A percentile compares a stretch with the other conserved stretches of the same genome.
Evolutionary conservation across 169 alveolate species (phyloP).

Genomic region (Plasmodium fragile): DNA sequence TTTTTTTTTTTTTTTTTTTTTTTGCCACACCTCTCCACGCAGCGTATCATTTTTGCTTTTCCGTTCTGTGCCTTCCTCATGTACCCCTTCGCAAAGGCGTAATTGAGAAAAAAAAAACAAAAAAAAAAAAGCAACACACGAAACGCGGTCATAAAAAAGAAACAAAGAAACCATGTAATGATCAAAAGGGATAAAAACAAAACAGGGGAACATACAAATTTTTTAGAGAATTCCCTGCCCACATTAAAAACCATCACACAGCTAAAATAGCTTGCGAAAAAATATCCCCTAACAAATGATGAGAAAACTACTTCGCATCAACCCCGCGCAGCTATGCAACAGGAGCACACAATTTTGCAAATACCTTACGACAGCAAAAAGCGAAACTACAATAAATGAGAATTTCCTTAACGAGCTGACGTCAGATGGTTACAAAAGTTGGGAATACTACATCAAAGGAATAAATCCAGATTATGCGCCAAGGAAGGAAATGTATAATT

Average conservation of each 20-base stretch:
- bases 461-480: slow-evolving; percentile 89
- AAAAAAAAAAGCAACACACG: background rate
- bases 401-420: slow-evolving; percentile 63
- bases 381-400: slow-evolving; percentile 6
- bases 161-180: background rate
- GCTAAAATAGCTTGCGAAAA: background rate
- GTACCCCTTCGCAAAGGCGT: background rate
- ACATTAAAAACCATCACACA: background rate
- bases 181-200: background rate
- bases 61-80: background rate
- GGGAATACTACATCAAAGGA: slow-evolving; percentile 88
- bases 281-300: background rate
- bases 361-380: slow-evolving; percentile 7
- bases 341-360: background rate
- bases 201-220: background rate
- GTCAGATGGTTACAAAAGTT: slow-evolving; percentile 78
- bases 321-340: background rate
- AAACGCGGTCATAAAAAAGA: background rate
- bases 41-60: background rate
- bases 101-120: background rate
- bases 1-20: background rate
- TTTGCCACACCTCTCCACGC: background rate
- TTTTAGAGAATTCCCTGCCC: background rate
- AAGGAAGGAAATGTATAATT: slow-evolving; percentile 84
- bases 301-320: slow-evolving; percentile 30